Base-by-base conservation (phyloP, 148 eudicot genomes). In the Agrostemma githago region DNA sequence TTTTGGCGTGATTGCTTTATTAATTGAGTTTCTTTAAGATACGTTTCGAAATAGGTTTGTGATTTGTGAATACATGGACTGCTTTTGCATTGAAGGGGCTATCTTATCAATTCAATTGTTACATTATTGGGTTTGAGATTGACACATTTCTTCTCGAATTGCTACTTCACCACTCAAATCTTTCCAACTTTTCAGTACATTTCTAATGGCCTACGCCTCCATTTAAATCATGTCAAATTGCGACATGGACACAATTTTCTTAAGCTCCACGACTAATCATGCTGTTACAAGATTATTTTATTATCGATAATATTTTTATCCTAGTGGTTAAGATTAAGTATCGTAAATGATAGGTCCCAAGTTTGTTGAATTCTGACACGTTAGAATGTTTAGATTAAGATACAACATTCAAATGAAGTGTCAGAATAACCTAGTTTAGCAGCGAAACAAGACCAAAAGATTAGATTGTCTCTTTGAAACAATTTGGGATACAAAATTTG, bases 31-130 rank as follows among this genome's bases (percentile, higher is more conserved):
- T 59, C 63, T 59, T 19, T 59, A 5, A 59, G 63, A 59, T 59
- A 59, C 37, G 71, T 68, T 68, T 68, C 71, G 37, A 43, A 17
- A 26, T 43, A 42, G 71, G 56, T 68, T 68, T 68, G 15, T 48
- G 11, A 48, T 68, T 68, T 68, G 15, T 48, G 11, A 48, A 9
- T 48, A 12, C 54, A 67, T 42, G 15, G 48, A 20, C 10, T 41
- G 20, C 48, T 40, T 66, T 65, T 39, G 46, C 34, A 66, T 4
- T 40, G 42, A 15, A 7, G 20, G 10, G 10, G 51, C 8, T 41
- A 59, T 59, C 63, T 59, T 59, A 59, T 59, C 9, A 9, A 12
- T 67, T 59, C 9, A 9, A 12, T 67, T 0, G 34, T 26, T 67
- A 42, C 54, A 48, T 48, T 48, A 48, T 48, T 48, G 54, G 54